Evolutionary conservation across 2,329 filamentous ascomycete genomes (phyloP).

Genomic region (Coccinonectria pachysandricola): DNA sequence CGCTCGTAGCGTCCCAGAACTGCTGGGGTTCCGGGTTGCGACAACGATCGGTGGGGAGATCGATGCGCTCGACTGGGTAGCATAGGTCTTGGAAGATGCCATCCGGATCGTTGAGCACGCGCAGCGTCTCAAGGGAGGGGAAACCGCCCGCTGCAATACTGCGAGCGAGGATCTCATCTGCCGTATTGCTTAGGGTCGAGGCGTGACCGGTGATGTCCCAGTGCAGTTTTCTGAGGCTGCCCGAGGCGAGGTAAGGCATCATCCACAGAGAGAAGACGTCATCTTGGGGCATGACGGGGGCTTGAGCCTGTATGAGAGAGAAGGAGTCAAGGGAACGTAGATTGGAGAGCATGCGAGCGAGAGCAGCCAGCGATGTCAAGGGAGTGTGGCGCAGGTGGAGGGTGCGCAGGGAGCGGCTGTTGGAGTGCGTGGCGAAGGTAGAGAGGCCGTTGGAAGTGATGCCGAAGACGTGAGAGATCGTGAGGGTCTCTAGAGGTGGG

Average conservation of each 20-base stretch:
- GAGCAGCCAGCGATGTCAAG: constrained; percentile 43
- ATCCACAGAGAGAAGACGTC: constrained; percentile 47
- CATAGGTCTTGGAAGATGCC: constrained; percentile 61
- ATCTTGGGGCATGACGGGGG: constrained; percentile 44
- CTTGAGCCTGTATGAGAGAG: constrained; percentile 42
- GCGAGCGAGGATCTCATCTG: constrained; percentile 53
- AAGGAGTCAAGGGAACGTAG: constrained; percentile 39
- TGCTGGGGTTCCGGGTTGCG: constrained; percentile 12
- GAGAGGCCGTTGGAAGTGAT: constrained; percentile 47
- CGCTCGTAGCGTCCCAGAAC: constrained; percentile 9
- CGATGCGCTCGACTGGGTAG: constrained; percentile 45
- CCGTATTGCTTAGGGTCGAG: constrained; percentile 31
- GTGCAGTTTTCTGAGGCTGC: constrained; percentile 43
- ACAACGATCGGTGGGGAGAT: constrained; percentile 40
- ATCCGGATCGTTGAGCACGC: constrained; percentile 58
- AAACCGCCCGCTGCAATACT: constrained; percentile 54
- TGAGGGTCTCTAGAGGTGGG: constrained; percentile 43
- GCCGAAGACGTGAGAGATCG: constrained; percentile 45
- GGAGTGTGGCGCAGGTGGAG: constrained; percentile 47
- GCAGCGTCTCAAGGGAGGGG: constrained; percentile 47
- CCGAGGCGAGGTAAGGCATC: constrained; percentile 52
- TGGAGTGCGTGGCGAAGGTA: constrained; percentile 40
- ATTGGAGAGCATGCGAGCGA: constrained; percentile 50
- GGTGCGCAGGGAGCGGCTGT: constrained; percentile 33
- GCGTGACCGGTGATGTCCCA: constrained; percentile 52